Evolutionary conservation across 1,284 basidiomycete species (phyloP), one percentile per base, ranked within the genome.

Genomic region (Pascua guehoae): DNA sequence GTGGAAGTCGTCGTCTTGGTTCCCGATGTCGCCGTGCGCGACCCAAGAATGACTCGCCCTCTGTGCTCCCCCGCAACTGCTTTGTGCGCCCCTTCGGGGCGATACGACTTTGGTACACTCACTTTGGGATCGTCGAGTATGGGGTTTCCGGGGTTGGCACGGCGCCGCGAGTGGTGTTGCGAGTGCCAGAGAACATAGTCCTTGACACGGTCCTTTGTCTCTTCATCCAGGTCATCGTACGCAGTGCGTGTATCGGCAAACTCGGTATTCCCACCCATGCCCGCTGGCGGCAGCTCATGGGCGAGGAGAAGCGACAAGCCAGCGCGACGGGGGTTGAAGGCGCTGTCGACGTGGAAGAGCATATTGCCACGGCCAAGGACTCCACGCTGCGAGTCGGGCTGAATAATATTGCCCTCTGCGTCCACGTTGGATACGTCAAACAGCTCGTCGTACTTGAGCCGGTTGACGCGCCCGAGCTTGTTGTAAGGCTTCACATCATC

Each of bases 401-500:
- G 60, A 40, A 63, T 58, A n/a, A 66, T 53, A 14, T 53, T 41
- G 2, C 64, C 64, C 2, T 62, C 60, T 11, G 36, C 57, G 47
- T 66, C 64, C 49, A 66, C 56, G 41, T 66, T 66, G 49, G 53
- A 52, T 10, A 66, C 64, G 47, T 66, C 64, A 48, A 66, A 66
- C 17, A 66, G 54, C 62, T 66, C 59, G 48, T 66, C 64, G 39
- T 61, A 66, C 46, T 53, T 56, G n/a, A 66, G 52, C 18, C 64
- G 54, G 52, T 66, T 63, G 45, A 62, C 53, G 16, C 62, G 54
- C 17, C 64, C 64, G 11, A 66, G 58, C 45, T 56, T 52, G 47
- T 55, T 59, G 53, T 65, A 69, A n/a, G 68, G 68, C 51, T 54
- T 63, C 14, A 69, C 62, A 53, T 69, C 68, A 59, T 69, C 68